phyloP scores from a whole-genome alignment of 1,284 basidiomycete species.

The Pseudozyma tsukubaensis region DNA sequence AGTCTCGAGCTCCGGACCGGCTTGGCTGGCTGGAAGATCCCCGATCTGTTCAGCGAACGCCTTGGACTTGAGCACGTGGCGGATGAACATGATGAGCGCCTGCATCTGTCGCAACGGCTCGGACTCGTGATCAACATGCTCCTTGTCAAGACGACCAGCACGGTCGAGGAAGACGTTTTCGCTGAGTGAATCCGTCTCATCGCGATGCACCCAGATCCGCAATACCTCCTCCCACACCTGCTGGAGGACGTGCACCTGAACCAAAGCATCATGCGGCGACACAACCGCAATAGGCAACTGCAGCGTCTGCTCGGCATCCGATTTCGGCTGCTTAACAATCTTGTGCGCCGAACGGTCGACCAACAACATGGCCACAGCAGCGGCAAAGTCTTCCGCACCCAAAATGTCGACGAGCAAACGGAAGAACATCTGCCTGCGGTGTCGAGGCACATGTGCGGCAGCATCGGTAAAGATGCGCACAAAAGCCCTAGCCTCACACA shows the following conservation, averaged over 20 bases:
- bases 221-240: conserved; percentile 57
- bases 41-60: conserved; percentile 37
- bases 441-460: conserved; percentile 84
- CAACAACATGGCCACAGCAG: conserved; percentile 85
- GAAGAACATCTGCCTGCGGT: conserved; percentile 90
- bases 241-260: conserved; percentile 73
- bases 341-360: conserved; percentile 83
- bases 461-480: conserved; percentile 90
- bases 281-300: conserved; percentile 75
- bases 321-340: conserved; percentile 75
- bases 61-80: conserved; percentile 47
- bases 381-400: conserved; percentile 82
- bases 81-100: conserved; percentile 56
- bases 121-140: conserved; percentile 60
- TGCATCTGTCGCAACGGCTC: conserved; percentile 55
- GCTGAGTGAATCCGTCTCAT: conserved; percentile 41
- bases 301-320: conserved; percentile 70
- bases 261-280: conserved; percentile 74
- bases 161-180: conserved; percentile 60
- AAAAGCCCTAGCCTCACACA: conserved; percentile 73
- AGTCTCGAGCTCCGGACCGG: conserved; percentile 32
- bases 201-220: conserved; percentile 50
- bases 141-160: conserved; percentile 47
- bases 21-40: conserved; percentile 14
- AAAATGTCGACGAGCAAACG: conserved; percentile 87